Percentiles rank a stretch among this genome's conserved stretches.
Evolutionary conservation across 2,329 filamentous ascomycete species (phyloP).

Genomic region (Fusarium secorum): DNA sequence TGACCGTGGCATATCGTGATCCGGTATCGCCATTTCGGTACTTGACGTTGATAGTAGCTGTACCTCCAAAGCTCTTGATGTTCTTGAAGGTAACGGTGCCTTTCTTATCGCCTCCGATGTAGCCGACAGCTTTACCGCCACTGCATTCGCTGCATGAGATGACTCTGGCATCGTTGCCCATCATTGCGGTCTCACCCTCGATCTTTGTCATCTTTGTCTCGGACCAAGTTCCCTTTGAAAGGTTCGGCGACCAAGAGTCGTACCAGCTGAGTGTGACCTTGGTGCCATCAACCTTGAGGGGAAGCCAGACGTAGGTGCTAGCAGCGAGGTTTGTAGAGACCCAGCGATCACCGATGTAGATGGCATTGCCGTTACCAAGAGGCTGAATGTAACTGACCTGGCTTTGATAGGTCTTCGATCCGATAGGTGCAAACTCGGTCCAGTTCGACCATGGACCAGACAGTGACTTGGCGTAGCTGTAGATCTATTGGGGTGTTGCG

Average conservation of each 20-base stretch:
- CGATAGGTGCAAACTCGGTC: conserved; percentile 64
- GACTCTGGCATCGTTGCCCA: conserved; percentile 55
- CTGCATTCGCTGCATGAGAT: conserved; percentile 62
- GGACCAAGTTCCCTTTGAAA: conserved; percentile 53
- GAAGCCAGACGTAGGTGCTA: conserved; percentile 72
- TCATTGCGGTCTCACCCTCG: conserved; percentile 59
- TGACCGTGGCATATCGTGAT: conserved; percentile 61
- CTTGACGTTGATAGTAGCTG: conserved; percentile 62
- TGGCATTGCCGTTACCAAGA: conserved; percentile 48
- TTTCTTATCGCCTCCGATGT: conserved; percentile 58
- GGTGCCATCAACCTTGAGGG: conserved; percentile 61
- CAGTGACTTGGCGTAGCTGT: conserved; percentile 65
- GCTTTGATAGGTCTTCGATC: conserved; percentile 64
- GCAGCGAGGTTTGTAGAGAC: conserved; percentile 64
- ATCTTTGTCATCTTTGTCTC: conserved; percentile 55
- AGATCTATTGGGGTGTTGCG: conserved; percentile 45
- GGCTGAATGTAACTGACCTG: conserved; percentile 69
- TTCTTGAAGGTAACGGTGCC: conserved; percentile 58
- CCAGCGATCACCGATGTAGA: conserved; percentile 76
- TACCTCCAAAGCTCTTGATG: conserved; percentile 54
- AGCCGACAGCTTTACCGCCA: conserved; percentile 58
- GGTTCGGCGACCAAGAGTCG: conserved; percentile 63
- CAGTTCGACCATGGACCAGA: conserved; percentile 68
- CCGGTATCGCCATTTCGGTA: conserved; percentile 63
- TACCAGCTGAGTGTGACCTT: conserved; percentile 59